These are phyloP conservation scores for Diplodia intermedia DNA, from an alignment of 2,329 filamentous ascomycete species.

Conservation along the genomic window DNA sequence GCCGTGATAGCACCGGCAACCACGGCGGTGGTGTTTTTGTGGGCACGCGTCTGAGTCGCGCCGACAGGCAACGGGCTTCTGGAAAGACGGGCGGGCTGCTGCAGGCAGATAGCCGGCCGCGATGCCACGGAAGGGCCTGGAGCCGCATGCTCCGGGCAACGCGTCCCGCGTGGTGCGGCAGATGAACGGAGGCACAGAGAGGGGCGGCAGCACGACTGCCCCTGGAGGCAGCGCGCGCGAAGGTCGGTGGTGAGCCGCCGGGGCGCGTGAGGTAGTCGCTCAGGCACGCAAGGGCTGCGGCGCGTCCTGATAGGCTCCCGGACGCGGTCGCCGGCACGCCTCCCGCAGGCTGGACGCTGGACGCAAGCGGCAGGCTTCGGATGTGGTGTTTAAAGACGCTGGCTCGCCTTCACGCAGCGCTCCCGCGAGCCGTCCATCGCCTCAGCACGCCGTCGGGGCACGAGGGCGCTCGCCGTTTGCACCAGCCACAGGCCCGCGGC, in stretches of 20 bases:
- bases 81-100: slow-evolving; percentile 3
- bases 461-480: neutral
- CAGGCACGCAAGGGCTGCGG: slow-evolving; percentile 23
- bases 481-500: slow-evolving; percentile 23
- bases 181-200: neutral
- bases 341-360: slow-evolving; percentile 12
- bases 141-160: neutral
- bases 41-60: slow-evolving; percentile 13
- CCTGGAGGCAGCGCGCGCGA: neutral
- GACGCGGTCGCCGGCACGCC: slow-evolving; percentile 8
- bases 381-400: slow-evolving; percentile 24
- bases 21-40: slow-evolving; percentile 25
- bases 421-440: slow-evolving; percentile 2
- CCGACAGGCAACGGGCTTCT: neutral
- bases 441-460: neutral
- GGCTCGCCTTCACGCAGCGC: neutral
- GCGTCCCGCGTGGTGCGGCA: neutral
- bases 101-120: slow-evolving; percentile 3
- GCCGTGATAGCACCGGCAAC: slow-evolving; percentile 25
- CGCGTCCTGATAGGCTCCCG: slow-evolving; percentile 30
- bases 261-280: slow-evolving; percentile 4
- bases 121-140: neutral
- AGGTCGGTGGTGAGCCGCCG: slow-evolving; percentile 8
- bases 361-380: slow-evolving; percentile 18
- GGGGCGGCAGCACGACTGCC: neutral